Base-by-base conservation (phyloP, 805 yeast genomes). In the Metschnikowia arizonensis region DNA sequence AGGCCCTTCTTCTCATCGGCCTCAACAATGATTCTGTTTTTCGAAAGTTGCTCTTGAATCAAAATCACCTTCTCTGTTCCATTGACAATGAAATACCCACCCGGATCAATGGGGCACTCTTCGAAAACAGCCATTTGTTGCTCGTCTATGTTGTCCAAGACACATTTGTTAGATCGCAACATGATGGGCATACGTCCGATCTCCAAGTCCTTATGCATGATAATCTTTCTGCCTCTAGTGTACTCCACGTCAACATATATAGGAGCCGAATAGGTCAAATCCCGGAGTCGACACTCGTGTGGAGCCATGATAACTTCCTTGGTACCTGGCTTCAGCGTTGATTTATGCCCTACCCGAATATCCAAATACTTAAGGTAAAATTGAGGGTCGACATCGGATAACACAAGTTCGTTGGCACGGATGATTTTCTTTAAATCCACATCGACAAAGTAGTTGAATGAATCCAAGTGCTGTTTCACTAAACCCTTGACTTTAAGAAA, bases 121-220 rank as follows among this genome's bases (percentile, higher is more conserved):
- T 87, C 83, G 54, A 86, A 73, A 21, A 69, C 69, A 0, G 99
- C 97, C 98, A 93, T 91, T 55, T 81, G 84, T 25, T 70, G 64
- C 58, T 91, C 96, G 41, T 80, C 73, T 39, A 85, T 81, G 15
- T 89, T 95, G 50, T 81, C 81, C 48, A 93, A 71, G 29, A 88
- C 82, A 76, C 99, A 93, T 63, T 89, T 88, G 62, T 88, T 87
- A 21, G 96, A 86, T 57, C 97, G 77, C 56, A 93, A 75, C 99
- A 93, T 93, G 58, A 93, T 83, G n/a, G 99, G 99, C 97, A 93
- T 93, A 60, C 96, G 79, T 29, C 99, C 99, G 49, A 93, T 91
- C 62, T 90, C 97, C 49, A 93, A 77, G 60, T 88, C 95, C 57
- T 85, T 78, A 56, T 88, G 91, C 73, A 88, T 80, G 55, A 91